Evolutionary conservation across 495 filamentous ascomycete species (phyloP).

Genomic region (Trichocladium uniseriatum): DNA sequence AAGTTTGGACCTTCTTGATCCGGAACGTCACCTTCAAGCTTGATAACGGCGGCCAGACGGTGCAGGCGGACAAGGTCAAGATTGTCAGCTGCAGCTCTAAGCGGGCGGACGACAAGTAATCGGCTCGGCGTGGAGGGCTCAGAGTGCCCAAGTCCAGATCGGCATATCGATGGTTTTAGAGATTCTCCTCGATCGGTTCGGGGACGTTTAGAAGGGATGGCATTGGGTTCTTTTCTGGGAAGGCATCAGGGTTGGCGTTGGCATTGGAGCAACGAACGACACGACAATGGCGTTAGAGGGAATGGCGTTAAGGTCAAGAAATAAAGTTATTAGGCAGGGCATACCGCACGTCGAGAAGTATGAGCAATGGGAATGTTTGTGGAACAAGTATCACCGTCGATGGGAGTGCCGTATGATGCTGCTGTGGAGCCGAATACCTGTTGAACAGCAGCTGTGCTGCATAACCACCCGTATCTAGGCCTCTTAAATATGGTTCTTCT

Average conservation of each 20-base stretch:
- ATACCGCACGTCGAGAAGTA: too few species aligned
- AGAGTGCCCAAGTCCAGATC: too few species aligned
- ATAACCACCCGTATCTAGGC: too few species aligned
- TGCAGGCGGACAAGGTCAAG: constrained; percentile 73
- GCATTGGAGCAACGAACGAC: background rate
- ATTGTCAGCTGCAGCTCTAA: constrained; percentile 95
- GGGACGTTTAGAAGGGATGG: background rate
- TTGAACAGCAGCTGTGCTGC: too few species aligned
- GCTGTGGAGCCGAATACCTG: too few species aligned
- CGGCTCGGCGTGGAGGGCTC: background rate
- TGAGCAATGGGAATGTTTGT: too few species aligned
- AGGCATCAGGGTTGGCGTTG: constrained; percentile 2
- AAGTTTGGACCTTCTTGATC: constrained; percentile 99
- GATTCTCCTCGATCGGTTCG: background rate
- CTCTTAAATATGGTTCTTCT: too few species aligned
- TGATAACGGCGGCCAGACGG: constrained; percentile 56
- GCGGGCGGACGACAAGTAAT: constrained; percentile 58
- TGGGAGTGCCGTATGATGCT: too few species aligned
- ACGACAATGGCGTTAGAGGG: background rate
- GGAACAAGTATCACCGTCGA: too few species aligned
- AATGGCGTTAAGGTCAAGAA: background rate
- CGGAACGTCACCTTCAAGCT: constrained; percentile 98
- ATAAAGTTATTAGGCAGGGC: background rate
- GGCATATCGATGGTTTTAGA: background rate
- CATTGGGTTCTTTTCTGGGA: background rate